Evolutionary conservation across 495 filamentous ascomycete species (phyloP).

Genomic region (Aspergillus sclerotiicarbonarius): DNA sequence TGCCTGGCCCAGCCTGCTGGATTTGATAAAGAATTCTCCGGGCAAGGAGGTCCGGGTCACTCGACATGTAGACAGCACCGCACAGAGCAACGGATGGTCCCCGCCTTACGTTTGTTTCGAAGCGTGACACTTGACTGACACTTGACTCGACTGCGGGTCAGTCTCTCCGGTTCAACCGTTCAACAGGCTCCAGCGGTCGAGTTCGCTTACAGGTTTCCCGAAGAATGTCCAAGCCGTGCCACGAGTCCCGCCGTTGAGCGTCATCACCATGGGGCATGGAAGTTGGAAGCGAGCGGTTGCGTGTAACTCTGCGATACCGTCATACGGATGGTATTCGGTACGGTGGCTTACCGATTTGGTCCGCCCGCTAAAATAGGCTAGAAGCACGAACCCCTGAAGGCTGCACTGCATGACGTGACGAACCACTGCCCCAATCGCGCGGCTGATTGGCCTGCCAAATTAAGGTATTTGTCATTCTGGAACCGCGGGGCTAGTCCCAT

Average conservation of each 20-base stretch:
- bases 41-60: not conserved
- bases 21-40: not conserved
- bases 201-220: too few relatives aligned
- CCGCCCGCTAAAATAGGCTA: slow-evolving; percentile 12
- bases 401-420: slow-evolving; percentile 21
- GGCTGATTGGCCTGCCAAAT: slow-evolving; percentile 21
- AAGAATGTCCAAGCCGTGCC: too few relatives aligned
- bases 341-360: not conserved
- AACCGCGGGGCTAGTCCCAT: slow-evolving; percentile 11
- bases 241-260: too few relatives aligned
- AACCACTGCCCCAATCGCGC: slow-evolving; percentile 13
- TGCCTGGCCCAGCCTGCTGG: not conserved
- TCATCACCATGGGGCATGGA: too few relatives aligned
- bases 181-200: too few relatives aligned
- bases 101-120: too few relatives aligned
- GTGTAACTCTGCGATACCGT: slow-evolving; percentile 6
- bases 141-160: too few relatives aligned
- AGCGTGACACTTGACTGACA: too few relatives aligned
- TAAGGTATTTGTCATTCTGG: slow-evolving; percentile 44
- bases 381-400: slow-evolving; percentile 22
- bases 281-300: slow-evolving; percentile 1
- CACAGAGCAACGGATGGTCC: too few relatives aligned
- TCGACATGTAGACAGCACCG: not conserved
- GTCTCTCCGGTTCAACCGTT: too few relatives aligned
- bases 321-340: not conserved